phyloP scores from a whole-genome alignment of 495 filamentous ascomycete genomes.

The Aspergillus taichungensis region DNA sequence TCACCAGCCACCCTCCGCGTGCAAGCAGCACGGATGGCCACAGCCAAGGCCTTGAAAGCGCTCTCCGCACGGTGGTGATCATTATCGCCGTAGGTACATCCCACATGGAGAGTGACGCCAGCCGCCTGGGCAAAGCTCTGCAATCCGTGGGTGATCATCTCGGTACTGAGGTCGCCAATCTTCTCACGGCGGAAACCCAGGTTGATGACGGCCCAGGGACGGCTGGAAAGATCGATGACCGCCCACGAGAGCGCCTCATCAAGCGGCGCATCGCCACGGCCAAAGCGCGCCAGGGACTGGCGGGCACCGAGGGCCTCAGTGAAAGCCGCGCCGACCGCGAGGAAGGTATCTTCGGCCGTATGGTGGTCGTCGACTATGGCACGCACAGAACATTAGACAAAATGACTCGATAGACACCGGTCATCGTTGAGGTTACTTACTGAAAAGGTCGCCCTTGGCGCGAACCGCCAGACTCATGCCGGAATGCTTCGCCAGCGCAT shows the following conservation, averaged over 20 bases:
- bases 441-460: constrained; percentile 83
- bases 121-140: constrained; percentile 88
- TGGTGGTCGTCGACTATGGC: constrained; percentile 91
- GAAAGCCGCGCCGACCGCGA: constrained; percentile 83
- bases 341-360: constrained; percentile 90
- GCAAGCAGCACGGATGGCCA: constrained; percentile 71
- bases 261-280: constrained; percentile 79
- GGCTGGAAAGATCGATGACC: constrained; percentile 88
- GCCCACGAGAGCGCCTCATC: constrained; percentile 93
- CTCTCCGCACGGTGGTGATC: constrained; percentile 96
- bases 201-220: constrained; percentile 74
- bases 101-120: constrained; percentile 87
- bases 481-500: constrained; percentile 89
- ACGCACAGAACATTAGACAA: neutral
- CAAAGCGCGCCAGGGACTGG: constrained; percentile 80
- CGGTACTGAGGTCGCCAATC: constrained; percentile 83
- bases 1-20: constrained; percentile 58
- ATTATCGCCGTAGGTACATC: constrained; percentile 79
- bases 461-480: constrained; percentile 81
- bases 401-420: neutral
- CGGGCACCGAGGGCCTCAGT: constrained; percentile 64
- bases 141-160: constrained; percentile 96
- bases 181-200: constrained; percentile 79
- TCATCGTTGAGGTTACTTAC: constrained; percentile 36
- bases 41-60: constrained; percentile 92